Evolutionary conservation across 192 early-diverging fungal genomes (phyloP).

Genomic region (Podila verticillata): DNA sequence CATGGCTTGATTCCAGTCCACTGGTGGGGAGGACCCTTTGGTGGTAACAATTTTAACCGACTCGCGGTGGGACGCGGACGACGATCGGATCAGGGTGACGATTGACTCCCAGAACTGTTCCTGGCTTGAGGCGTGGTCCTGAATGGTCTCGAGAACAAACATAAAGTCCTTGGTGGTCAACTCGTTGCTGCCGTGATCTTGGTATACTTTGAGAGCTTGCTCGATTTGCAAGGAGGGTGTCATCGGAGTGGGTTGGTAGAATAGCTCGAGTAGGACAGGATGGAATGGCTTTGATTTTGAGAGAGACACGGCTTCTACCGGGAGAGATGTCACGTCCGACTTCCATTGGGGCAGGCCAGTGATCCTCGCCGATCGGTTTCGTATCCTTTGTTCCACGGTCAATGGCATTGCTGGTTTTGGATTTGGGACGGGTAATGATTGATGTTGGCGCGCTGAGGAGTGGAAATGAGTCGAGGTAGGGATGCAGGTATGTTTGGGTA

Average conservation of each 20-base stretch:
- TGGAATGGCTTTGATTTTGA: not conserved
- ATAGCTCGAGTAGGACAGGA: not conserved
- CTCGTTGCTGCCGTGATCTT: not conserved
- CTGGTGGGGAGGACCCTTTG: not conserved
- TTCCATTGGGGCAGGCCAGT: not conserved
- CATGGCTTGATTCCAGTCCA: constrained; percentile 17
- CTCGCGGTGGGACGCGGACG: not conserved
- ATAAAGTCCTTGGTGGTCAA: constrained; percentile 12
- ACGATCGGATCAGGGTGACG: constrained; percentile 10
- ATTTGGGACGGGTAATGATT: not conserved
- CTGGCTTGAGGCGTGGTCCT: constrained; percentile 22
- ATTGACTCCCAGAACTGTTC: constrained; percentile 44
- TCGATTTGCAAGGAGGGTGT: not conserved
- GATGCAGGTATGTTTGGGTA: not conserved
- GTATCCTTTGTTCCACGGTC: not conserved
- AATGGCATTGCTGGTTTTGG: not conserved
- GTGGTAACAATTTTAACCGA: not conserved
- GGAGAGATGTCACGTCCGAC: not conserved
- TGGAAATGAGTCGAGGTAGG: not conserved
- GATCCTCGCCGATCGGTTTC: not conserved
- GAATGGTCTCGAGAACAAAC: constrained; percentile 36
- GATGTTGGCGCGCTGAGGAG: not conserved
- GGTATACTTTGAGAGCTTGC: not conserved
- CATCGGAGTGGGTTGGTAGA: not conserved
- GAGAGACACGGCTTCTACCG: not conserved